phyloP scores from a whole-genome alignment of 257 asterid species.

The Capsicum baccatum region DNA sequence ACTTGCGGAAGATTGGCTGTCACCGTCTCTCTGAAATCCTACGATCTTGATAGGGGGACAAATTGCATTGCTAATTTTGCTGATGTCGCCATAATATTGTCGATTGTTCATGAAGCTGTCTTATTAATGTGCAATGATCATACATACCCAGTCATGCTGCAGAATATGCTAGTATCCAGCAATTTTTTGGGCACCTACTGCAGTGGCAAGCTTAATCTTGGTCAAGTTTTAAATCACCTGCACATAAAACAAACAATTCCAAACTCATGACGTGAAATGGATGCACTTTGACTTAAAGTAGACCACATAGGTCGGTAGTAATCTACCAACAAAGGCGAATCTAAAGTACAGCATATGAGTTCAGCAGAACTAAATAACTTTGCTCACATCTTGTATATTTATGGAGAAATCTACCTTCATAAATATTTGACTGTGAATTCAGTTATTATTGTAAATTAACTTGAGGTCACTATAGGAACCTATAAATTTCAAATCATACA shows the following conservation, averaged over 20 bases:
- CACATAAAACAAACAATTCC: not conserved
- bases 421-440: not conserved
- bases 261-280: not conserved
- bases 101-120: not conserved
- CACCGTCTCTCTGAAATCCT: not conserved
- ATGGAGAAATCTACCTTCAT: not conserved
- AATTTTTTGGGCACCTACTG: not conserved
- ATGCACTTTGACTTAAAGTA: not conserved
- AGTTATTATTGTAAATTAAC: not conserved
- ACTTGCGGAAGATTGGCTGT: not conserved
- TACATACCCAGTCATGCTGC: not conserved
- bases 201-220: conserved; percentile 15
- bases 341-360: not conserved
- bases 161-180: not conserved
- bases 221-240: not conserved
- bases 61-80: not conserved
- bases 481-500: not conserved
- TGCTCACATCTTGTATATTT: not conserved
- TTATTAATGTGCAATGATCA: not conserved
- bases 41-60: not conserved
- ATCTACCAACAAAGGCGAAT: not conserved
- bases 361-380: not conserved
- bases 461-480: not conserved
- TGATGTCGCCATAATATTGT: not conserved
- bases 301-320: not conserved